Base-by-base conservation (phyloP, 352 stramenopile genomes). In the Phytophthora parvispora region DNA sequence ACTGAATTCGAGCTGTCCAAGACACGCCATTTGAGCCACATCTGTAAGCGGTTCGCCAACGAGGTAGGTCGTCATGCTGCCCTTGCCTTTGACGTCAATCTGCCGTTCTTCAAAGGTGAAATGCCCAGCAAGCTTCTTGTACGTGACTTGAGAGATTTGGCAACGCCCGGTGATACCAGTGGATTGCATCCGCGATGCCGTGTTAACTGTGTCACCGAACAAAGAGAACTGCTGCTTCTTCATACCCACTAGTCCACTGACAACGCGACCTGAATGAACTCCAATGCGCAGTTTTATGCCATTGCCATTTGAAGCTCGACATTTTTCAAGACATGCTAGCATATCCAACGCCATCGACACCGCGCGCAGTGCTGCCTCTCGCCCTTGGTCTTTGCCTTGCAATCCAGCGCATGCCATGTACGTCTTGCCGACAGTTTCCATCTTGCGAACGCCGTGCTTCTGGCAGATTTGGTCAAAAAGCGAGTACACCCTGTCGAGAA, bases 191-290 rank as follows among this genome's bases (percentile, higher is more conserved):
- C 93, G 82, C 5, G 85, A 92, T 5, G 91, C 79, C 0, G 91
- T 98, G 66, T 97, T 98, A 4, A 98, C 92, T 0, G 95, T 97
- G 60, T 99, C 96, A 7, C 96, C 94, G 78, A 99, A 98, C 8
- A 99, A 74, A 10, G 89, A 97, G 68, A 98, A 99, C 28, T 96
- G 88, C 45, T 96, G 92, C 71, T 98, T 98, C 61, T 97, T 95
- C 74, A 96, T 92, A 0, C 94, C 94, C 0, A 98, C 91, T 1
- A 98, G 75, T 15, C 89, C 87, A 27, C 84, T 94, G 24, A 98
- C 92, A 20, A 98, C 85, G 22, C 92, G 83, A 10, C 94, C 95
- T 7, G 87, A 96, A 61, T 98, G 91, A 45, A 99, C 83, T 1
- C 95, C 95, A 40, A 98, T 95, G 20, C 93, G 90, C 7, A 98